Evolutionary conservation across 305 asterid species (phyloP), one percentile per base, ranked within the genome.

Genomic region (Galium porrigens): DNA sequence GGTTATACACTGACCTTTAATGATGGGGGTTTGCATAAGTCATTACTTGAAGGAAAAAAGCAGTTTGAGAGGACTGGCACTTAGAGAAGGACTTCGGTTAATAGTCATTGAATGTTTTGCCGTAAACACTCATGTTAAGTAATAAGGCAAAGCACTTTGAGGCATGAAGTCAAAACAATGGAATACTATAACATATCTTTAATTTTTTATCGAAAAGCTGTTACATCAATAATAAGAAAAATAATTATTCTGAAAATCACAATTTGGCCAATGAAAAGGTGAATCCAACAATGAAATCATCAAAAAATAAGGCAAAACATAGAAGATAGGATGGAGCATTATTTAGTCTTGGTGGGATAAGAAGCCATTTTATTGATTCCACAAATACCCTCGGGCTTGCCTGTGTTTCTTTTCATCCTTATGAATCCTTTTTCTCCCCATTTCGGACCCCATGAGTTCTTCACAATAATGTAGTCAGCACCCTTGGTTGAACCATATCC

Each of bases 391-490:
- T 78, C 75, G 32, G 85, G 78, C 54, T 83, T 83, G 60, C 87
- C 89, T 20, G 84, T 86, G 33, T 79, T 82, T 70, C 95, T 86
- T 84, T 82, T 88, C 89, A 90, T 84, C 70, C 91, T 86, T 60
- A 90, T 86, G 72, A 27, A 88, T 36, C 97, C 96, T 34, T 88
- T 88, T 57, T 90, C 97, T 71, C 97, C 97, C 97, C 96, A 90
- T 64, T 76, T 82, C 1, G 86, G 78, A 25, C 97, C 96, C 97
- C 97, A 86, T 0, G 95, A 86, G 58, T 86, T 86, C 83, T 83
- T 86, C 58, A 86, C 89, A 10, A 83, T 78, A 1, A 83, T 58
- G 73, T 80, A 84, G 17, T 84, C 91, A 42, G 70, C 17, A 3
- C 84, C 82, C 53, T 80, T 83, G 48, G 77, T 71, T 41, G 86